Evolutionary conservation across 306 rosid genomes (phyloP).

Genomic region (Cucurbita pepo): DNA sequence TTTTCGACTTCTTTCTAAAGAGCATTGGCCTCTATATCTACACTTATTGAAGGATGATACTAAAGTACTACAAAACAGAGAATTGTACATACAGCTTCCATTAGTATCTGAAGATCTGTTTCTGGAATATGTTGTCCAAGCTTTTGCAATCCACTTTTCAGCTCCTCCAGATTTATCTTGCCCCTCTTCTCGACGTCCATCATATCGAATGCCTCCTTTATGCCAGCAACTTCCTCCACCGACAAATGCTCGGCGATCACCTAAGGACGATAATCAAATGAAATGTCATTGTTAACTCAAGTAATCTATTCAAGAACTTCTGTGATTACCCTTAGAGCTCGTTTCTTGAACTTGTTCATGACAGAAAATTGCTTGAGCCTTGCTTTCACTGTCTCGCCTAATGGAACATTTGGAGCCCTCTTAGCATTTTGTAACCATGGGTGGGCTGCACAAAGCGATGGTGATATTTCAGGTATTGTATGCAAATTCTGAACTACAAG

Average conservation of each 20-base stretch:
- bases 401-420: slow-evolving; percentile 49
- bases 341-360: slow-evolving; percentile 49
- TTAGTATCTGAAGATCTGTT: slow-evolving; percentile 39
- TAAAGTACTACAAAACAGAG: not conserved
- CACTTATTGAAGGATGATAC: not conserved
- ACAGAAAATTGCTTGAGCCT: slow-evolving; percentile 46
- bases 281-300: not conserved
- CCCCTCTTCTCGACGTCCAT: slow-evolving; percentile 35
- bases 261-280: slow-evolving; percentile 10
- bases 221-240: slow-evolving; percentile 45
- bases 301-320: not conserved
- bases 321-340: slow-evolving; percentile 36
- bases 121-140: slow-evolving; percentile 44
- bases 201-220: slow-evolving; percentile 44
- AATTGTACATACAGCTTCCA: slow-evolving; percentile 33
- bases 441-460: slow-evolving; percentile 21
- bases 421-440: slow-evolving; percentile 49
- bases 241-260: slow-evolving; percentile 52
- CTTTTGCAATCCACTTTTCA: slow-evolving; percentile 30
- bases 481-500: not conserved
- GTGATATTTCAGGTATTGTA: not conserved
- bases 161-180: slow-evolving; percentile 32
- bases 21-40: not conserved
- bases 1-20: not conserved
- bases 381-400: slow-evolving; percentile 52